Evolutionary conservation across 257 asterid genomes (phyloP).

Genomic region (Solanum gandarillasii): DNA sequence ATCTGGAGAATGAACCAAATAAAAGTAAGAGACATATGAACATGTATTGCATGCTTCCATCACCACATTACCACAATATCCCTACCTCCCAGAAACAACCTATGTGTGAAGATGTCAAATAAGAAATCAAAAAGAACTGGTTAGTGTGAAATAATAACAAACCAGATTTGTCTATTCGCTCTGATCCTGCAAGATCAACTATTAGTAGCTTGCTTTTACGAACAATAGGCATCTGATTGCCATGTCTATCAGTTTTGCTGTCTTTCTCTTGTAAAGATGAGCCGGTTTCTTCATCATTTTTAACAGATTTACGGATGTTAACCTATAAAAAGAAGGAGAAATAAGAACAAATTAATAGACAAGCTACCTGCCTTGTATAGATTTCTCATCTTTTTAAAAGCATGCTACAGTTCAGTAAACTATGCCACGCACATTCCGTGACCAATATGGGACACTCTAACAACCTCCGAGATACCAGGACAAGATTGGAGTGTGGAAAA

Average conservation of each 20-base stretch:
- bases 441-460: neutral
- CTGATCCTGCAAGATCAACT: constrained; percentile 97
- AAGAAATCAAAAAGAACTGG: neutral
- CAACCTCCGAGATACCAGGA: neutral
- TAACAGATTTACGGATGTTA: constrained; percentile 39
- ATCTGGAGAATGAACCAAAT: neutral
- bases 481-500: neutral
- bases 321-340: constrained; percentile 32
- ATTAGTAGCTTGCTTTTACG: constrained; percentile 81
- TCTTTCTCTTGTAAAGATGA: constrained; percentile 21
- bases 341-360: neutral
- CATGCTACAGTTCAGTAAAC: neutral
- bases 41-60: neutral
- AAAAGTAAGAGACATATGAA: neutral
- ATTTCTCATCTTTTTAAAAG: neutral
- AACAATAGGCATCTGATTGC: constrained; percentile 36
- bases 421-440: neutral
- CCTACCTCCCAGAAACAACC: neutral
- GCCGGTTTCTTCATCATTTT: constrained; percentile 40
- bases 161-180: constrained; percentile 85
- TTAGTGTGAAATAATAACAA: constrained; percentile 2
- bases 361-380: neutral
- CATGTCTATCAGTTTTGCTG: constrained; percentile 21
- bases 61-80: neutral
- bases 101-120: neutral